Conservation (phyloP, 306 rosid species). For the Pyrus pyrifolia region DNA sequence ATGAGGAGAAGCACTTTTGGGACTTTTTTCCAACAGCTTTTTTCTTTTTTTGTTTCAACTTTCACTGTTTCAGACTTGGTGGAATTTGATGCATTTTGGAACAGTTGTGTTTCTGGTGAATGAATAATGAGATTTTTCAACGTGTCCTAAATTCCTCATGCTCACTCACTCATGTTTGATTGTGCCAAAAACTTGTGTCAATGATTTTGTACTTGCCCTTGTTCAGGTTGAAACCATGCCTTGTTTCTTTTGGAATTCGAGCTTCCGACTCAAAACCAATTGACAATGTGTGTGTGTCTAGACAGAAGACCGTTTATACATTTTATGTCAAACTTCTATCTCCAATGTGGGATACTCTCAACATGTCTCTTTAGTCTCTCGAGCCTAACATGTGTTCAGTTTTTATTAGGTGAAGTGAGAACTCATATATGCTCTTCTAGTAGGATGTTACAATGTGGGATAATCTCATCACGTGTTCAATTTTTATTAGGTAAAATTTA, state of each 20-base stretch:
- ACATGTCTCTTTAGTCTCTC: too few species aligned
- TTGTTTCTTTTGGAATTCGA: background rate
- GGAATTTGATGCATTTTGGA: background rate
- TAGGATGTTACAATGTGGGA: too few species aligned
- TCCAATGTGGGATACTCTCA: background rate
- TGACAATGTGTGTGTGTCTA: background rate
- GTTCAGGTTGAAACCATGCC: background rate
- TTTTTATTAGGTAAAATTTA: too few species aligned
- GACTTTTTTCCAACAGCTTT: background rate
- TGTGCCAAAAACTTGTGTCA: background rate
- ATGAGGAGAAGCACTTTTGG: constrained; percentile 12
- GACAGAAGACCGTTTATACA: background rate
- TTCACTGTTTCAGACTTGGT: background rate
- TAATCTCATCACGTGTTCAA: too few species aligned
- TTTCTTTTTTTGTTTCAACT: background rate
- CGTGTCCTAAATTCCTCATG: background rate
- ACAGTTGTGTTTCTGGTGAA: background rate
- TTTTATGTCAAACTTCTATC: too few species aligned
- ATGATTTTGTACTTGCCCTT: background rate
- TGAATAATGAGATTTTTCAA: background rate
- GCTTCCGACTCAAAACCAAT: too few species aligned
- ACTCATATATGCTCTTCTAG: too few species aligned
- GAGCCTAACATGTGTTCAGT: too few species aligned
- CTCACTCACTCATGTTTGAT: background rate
- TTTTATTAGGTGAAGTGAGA: too few species aligned